Evolutionary conservation across 1,284 basidiomycete genomes (phyloP), one percentile per base, ranked within the genome.

Genomic region (Xerocomus tenax): DNA sequence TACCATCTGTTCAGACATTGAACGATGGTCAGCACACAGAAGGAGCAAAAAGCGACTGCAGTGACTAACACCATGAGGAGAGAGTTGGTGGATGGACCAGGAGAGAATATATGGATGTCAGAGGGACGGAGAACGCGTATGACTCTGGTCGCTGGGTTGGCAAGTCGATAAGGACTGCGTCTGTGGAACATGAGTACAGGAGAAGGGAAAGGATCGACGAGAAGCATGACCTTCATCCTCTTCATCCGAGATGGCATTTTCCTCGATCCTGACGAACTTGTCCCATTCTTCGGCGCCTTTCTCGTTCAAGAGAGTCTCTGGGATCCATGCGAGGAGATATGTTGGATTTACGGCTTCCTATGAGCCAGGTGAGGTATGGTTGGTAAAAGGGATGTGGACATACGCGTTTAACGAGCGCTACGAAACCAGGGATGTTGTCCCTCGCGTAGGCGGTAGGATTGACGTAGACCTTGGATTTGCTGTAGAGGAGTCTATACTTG

Each of bases 341-440:
- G 73, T 78, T 6, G 87, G 82, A 66, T 82, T 86, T 9, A 74
- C 63, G 34, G 80, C 78, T 62, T 89, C 86, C 87, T 89, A 57
- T 25, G 45, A 49, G 47, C 53, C 50, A 53, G 13, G 49, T 51
- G 42, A 60, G 46, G 16, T 21, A 18, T 45, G n/a, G 29, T 32
- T 42, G 47, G 45, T 7, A 44, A 30, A 34, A 7, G 12, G 12
- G 47, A 50, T 29, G 46, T 16, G 43, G 42, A 72, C 81, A 50
- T 59, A 84, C 87, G 65, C 80, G 77, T 70, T 87, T 91, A 13
- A 96, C 91, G 51, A 97, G 76, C 12, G 86, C 83, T 6, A 92
- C 80, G 65, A 94, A 96, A 3, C 95, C 95, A 4, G 91, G 81
- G 26, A 97, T 88, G 67, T 98, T 96, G 69, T 97, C 94, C 59